phyloP scores from a whole-genome alignment of 768 basidiomycete species.

The Calocybe indica region DNA sequence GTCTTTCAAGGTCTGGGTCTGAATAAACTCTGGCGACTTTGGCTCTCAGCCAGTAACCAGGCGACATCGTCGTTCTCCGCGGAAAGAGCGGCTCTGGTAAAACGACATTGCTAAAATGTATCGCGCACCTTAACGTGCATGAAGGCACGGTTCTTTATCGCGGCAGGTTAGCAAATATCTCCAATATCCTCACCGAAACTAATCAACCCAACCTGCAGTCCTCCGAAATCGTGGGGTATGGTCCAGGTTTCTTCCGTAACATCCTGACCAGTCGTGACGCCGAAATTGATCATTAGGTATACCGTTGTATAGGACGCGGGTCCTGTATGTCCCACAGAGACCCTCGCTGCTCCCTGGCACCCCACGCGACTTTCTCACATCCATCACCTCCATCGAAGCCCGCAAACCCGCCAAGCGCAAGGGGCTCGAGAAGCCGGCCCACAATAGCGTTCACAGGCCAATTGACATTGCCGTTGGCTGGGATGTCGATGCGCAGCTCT shows the following conservation, averaged over 20 bases:
- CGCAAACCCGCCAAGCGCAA: conserved; percentile 22
- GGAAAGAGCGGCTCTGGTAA: conserved; percentile 81
- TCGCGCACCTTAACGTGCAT: conserved; percentile 74
- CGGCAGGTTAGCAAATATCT: conserved; percentile 47
- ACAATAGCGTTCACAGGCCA: conserved; percentile 43
- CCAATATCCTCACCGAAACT: neutral
- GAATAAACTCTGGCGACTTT: neutral
- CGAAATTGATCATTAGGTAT: conserved; percentile 42
- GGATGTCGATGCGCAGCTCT: conserved; percentile 63
- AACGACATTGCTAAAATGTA: conserved; percentile 77
- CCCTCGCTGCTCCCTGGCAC: conserved; percentile 82
- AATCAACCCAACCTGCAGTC: conserved; percentile 23
- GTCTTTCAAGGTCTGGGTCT: conserved; percentile 45
- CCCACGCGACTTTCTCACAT: conserved; percentile 64
- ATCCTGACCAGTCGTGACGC: neutral
- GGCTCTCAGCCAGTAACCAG: conserved; percentile 13
- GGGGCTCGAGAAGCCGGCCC: conserved; percentile 32
- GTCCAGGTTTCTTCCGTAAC: neutral
- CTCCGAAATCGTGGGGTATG: conserved; percentile 43
- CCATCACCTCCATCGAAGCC: conserved; percentile 50
- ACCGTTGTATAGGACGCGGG: conserved; percentile 69
- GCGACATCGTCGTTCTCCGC: conserved; percentile 73
- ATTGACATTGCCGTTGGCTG: conserved; percentile 54
- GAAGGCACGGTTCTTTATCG: conserved; percentile 56
- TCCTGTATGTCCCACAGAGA: conserved; percentile 85